phyloP scores from a whole-genome alignment of 768 basidiomycete genomes.

The Suillus discolor region DNA sequence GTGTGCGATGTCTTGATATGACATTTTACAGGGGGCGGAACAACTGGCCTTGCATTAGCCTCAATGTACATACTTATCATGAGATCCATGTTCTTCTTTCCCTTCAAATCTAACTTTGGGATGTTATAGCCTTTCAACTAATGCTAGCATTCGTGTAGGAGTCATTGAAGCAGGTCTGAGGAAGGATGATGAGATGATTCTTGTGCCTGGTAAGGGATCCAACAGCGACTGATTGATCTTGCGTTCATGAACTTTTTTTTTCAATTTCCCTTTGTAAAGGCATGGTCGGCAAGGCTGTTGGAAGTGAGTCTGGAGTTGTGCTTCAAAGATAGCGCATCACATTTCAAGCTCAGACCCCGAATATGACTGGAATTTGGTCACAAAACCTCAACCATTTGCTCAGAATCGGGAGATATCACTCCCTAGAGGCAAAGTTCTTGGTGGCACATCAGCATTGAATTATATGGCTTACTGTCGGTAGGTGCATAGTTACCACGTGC shows the following conservation, averaged over 20 bases:
- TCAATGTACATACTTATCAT: slow-evolving; percentile 13
- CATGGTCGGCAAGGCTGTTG: slow-evolving; percentile 13
- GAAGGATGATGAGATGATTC: slow-evolving; percentile 17
- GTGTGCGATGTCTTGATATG: neutral
- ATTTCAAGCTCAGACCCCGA: slow-evolving; percentile 16
- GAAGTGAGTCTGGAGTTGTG: slow-evolving; percentile 12
- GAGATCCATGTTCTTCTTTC: neutral
- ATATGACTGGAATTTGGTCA: slow-evolving; percentile 20
- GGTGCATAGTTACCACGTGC: neutral
- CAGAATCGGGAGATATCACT: slow-evolving; percentile 15
- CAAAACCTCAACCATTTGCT: slow-evolving; percentile 13
- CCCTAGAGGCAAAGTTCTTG: slow-evolving; percentile 16
- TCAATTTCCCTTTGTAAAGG: neutral
- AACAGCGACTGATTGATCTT: neutral
- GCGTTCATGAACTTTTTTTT: neutral
- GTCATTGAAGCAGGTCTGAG: slow-evolving; percentile 21
- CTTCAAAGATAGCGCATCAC: neutral
- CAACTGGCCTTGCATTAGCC: slow-evolving; percentile 18
- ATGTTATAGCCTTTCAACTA: slow-evolving; percentile 15
- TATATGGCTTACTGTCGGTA: slow-evolving; percentile 13
- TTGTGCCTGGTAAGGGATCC: slow-evolving; percentile 10
- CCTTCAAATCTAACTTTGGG: neutral
- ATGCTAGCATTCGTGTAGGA: slow-evolving; percentile 9
- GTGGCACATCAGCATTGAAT: slow-evolving; percentile 18
- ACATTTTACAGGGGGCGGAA: slow-evolving; percentile 15